phyloP scores from a whole-genome alignment of 2,329 filamentous ascomycete genomes.

The Calycina herbarum region DNA sequence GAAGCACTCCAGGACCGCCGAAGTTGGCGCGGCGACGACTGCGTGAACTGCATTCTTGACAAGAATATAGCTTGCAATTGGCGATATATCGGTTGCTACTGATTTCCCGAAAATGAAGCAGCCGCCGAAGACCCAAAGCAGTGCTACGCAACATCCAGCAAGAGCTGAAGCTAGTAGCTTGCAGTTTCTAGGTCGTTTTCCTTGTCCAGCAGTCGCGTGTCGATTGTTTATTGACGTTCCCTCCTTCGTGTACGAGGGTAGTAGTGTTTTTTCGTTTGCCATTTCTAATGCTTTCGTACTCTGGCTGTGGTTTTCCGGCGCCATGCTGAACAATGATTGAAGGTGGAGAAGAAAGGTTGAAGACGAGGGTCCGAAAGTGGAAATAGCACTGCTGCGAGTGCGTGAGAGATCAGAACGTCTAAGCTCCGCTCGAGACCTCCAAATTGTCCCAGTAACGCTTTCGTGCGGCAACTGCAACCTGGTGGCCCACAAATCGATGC shows the following conservation, averaged over 20 bases:
- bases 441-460: conserved; percentile 54
- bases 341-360: not conserved
- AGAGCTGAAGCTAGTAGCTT: conserved; percentile 2
- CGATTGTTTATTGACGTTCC: not conserved
- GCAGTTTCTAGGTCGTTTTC: not conserved
- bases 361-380: not conserved
- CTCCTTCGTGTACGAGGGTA: not conserved
- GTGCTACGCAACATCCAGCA: conserved; percentile 7
- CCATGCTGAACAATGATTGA: conserved; percentile 3
- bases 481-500: conserved; percentile 58
- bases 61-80: conserved; percentile 17
- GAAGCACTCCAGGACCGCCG: conserved; percentile 58
- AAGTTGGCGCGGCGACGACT: conserved; percentile 27
- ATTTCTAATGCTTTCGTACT: conserved; percentile 3
- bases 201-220: not conserved
- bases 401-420: not conserved
- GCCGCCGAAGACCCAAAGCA: conserved; percentile 15
- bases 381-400: not conserved
- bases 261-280: not conserved
- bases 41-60: conserved; percentile 29
- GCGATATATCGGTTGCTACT: not conserved
- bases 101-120: conserved; percentile 8
- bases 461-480: conserved; percentile 48
- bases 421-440: conserved; percentile 22
- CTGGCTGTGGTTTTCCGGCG: not conserved